phyloP scores from a whole-genome alignment of 148 eudicot genomes.

The Cornus controversa region DNA sequence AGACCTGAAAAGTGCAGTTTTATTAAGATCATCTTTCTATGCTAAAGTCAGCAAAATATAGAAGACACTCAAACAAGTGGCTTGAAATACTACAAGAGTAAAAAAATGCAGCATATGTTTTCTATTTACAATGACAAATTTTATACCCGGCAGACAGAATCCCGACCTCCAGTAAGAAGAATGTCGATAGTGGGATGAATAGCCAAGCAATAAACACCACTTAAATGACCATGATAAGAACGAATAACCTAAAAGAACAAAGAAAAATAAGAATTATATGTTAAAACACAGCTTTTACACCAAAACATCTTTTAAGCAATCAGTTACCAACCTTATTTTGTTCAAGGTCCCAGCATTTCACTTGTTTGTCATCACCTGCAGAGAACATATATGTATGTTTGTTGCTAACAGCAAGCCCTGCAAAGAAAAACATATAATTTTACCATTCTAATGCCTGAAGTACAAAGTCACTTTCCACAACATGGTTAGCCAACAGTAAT shows the following conservation, averaged over 20 bases:
- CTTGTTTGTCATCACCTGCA: constrained; percentile 99
- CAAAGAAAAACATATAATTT: constrained; percentile 11
- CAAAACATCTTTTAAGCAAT: neutral
- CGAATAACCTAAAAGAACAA: constrained; percentile 65
- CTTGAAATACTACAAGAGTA: neutral
- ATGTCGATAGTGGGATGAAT: constrained; percentile 96
- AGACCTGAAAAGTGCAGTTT: constrained; percentile 51
- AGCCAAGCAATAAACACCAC: constrained; percentile 97
- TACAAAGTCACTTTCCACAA: neutral
- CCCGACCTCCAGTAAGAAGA: constrained; percentile 95
- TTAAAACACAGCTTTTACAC: neutral
- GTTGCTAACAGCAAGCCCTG: constrained; percentile 92
- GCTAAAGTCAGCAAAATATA: neutral
- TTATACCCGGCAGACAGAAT: constrained; percentile 97
- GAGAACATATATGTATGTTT: constrained; percentile 98
- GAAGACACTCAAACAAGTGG: neutral
- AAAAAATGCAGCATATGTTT: neutral
- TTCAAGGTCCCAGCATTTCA: constrained; percentile 99
- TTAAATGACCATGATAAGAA: constrained; percentile 94
- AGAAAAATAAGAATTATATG: neutral
- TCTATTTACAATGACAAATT: neutral
- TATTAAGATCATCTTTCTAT: neutral
- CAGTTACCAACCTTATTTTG: constrained; percentile 75
- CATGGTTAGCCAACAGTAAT: neutral
- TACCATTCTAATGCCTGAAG: neutral